A percentile compares a stretch with the other conserved stretches of the same genome.
These are phyloP conservation scores for Hemileccinum impolitum DNA, from an alignment of 768 basidiomycete genomes.

Conservation along the genomic window DNA sequence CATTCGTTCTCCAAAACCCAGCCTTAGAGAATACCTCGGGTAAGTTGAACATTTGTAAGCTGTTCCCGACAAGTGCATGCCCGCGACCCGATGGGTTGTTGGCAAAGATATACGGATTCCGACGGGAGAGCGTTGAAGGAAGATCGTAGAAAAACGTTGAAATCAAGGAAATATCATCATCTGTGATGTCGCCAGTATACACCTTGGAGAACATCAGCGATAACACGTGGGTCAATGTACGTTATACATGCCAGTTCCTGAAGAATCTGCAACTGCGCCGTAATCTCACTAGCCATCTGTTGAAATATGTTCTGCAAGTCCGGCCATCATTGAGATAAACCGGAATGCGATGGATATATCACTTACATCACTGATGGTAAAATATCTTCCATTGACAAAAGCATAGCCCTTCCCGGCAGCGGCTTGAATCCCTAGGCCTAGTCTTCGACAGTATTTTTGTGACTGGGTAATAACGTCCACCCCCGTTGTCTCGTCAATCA, in stretches of 20 bases:
- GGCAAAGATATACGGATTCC: slow-evolving; percentile 78
- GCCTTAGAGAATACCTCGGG: slow-evolving; percentile 31
- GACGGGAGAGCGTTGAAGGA: slow-evolving; percentile 60
- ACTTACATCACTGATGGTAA: slow-evolving; percentile 64
- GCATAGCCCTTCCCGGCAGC: slow-evolving; percentile 53
- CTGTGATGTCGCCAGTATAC: slow-evolving; percentile 54
- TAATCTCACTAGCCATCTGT: slow-evolving; percentile 42
- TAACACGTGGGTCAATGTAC: background rate
- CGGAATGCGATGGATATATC: too few relatives aligned
- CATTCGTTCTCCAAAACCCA: slow-evolving; percentile 39
- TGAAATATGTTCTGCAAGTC: slow-evolving; percentile 22
- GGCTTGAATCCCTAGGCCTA: slow-evolving; percentile 44
- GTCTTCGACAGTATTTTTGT: slow-evolving; percentile 51
- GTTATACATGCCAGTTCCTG: slow-evolving; percentile 61
- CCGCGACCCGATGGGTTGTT: slow-evolving; percentile 33
- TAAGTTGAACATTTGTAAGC: slow-evolving; percentile 24
- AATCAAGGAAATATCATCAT: slow-evolving; percentile 48
- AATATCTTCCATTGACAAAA: slow-evolving; percentile 89
- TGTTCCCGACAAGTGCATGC: slow-evolving; percentile 4
- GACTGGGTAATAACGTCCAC: slow-evolving; percentile 42
- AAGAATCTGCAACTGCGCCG: slow-evolving; percentile 59
- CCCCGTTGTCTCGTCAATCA: slow-evolving; percentile 25
- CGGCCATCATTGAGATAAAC: background rate
- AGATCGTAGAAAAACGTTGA: slow-evolving; percentile 88
- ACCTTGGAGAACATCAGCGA: slow-evolving; percentile 38